These are phyloP conservation scores for Pseudogymnoascus sp. DNA, from an alignment of 2,329 filamentous ascomycete species.

Conservation along the genomic window DNA sequence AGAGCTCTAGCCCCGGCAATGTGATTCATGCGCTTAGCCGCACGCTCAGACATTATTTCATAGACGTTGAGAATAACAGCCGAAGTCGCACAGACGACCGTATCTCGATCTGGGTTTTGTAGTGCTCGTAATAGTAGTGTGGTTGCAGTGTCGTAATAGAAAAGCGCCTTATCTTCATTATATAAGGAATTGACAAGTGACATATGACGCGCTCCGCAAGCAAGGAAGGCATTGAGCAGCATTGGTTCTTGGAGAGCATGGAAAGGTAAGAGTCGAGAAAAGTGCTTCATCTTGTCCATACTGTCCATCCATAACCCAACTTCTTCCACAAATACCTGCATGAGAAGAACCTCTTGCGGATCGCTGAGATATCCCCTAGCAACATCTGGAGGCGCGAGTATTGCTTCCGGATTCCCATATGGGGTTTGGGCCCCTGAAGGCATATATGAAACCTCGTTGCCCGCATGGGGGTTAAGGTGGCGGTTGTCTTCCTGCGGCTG, in stretches of 20 bases:
- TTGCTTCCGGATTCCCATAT: slow-evolving; percentile 26
- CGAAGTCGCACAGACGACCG: slow-evolving; percentile 74
- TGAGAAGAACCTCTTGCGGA: slow-evolving; percentile 73
- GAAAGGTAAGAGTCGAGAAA: slow-evolving; percentile 75
- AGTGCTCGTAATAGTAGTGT: slow-evolving; percentile 66
- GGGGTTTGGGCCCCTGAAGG: slow-evolving; percentile 32
- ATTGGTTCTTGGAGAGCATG: slow-evolving; percentile 75
- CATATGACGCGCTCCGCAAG: slow-evolving; percentile 78
- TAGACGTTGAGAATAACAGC: slow-evolving; percentile 87
- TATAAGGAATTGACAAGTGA: slow-evolving; percentile 59
- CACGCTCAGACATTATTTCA: slow-evolving; percentile 80
- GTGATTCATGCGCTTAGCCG: slow-evolving; percentile 77
- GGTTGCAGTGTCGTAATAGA: slow-evolving; percentile 82
- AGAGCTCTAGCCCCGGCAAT: slow-evolving; percentile 76
- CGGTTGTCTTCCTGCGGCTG: slow-evolving; percentile 19
- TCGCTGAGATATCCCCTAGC: slow-evolving; percentile 58
- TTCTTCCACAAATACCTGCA: slow-evolving; percentile 87
- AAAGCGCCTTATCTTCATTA: slow-evolving; percentile 66
- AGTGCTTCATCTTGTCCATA: slow-evolving; percentile 78
- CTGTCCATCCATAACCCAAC: slow-evolving; percentile 93
- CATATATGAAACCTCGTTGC: slow-evolving; percentile 26
- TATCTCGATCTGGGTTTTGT: slow-evolving; percentile 78
- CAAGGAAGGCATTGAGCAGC: slow-evolving; percentile 80
- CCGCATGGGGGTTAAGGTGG: slow-evolving; percentile 25
- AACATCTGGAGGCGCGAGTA: slow-evolving; percentile 33